Conservation (phyloP, 1,284 basidiomycete genomes). For the Moesziomyces globuligerus region DNA sequence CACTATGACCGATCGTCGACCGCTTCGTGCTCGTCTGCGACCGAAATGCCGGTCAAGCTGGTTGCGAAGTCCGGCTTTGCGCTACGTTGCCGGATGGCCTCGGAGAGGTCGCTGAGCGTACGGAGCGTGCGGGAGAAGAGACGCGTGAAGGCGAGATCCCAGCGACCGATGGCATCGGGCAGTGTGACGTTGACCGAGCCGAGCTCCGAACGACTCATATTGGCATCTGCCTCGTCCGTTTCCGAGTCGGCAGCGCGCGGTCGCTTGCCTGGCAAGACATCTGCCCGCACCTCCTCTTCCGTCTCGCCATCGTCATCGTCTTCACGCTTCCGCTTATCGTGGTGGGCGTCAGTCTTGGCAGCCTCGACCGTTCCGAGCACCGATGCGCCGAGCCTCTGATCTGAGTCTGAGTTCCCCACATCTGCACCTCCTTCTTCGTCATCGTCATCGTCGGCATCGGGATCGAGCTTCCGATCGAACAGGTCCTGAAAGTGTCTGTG, state of each 20-base stretch:
- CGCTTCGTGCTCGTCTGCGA: slow-evolving; percentile 23
- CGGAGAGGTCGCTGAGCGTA: slow-evolving; percentile 44
- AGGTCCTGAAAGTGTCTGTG: slow-evolving; percentile 40
- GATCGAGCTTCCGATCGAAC: slow-evolving; percentile 48
- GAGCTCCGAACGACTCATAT: slow-evolving; percentile 37
- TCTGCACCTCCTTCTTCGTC: neutral
- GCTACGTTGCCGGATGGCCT: slow-evolving; percentile 6
- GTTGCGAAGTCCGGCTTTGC: slow-evolving; percentile 17
- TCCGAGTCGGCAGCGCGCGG: slow-evolving; percentile 14
- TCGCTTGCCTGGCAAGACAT: slow-evolving; percentile 27
- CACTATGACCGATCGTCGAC: slow-evolving; percentile 14
- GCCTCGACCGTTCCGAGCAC: slow-evolving; percentile 30
- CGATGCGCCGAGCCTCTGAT: slow-evolving; percentile 30
- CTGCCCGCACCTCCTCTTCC: slow-evolving; percentile 15
- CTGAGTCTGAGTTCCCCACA: neutral
- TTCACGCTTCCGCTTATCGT: slow-evolving; percentile 32
- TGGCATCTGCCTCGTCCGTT: slow-evolving; percentile 11
- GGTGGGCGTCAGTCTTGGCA: slow-evolving; percentile 4
- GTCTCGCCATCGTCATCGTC: neutral
- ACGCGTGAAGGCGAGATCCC: slow-evolving; percentile 48
- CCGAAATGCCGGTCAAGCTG: slow-evolving; percentile 23
- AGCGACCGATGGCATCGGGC: slow-evolving; percentile 36
- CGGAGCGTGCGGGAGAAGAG: slow-evolving; percentile 43
- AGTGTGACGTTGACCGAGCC: slow-evolving; percentile 35
- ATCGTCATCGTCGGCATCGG: slow-evolving; percentile 34